Evolutionary conservation across 768 basidiomycete genomes (phyloP), one percentile per base, ranked within the genome.

Genomic region (Boletus edulis): DNA sequence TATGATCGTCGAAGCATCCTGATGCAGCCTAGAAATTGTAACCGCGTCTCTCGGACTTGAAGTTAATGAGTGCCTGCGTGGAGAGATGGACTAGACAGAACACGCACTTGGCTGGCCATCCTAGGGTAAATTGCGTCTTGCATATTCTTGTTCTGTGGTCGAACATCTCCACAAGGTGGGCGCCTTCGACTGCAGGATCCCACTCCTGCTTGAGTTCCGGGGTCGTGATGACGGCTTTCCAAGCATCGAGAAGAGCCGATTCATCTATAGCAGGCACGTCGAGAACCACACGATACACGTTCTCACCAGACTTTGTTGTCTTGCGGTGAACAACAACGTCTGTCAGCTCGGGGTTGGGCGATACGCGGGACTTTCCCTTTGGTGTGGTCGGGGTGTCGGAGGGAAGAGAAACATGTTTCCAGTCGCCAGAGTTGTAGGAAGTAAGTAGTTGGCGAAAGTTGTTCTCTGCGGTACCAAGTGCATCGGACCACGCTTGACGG

Each of bases 61-160:
- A 45, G n/a, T 14, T 14, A 22, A 52, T 61, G 34, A 62, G 55
- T 46, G 49, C 22, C 24, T 34, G 53, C 32, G 24, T 54, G 15
- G 37, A 6, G 18, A 57, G 20, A 57, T 6, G 41, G 34, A 22
- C 39, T 5, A 46, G 50, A 38, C 17, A 34, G 14, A 79, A 90
- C 63, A 80, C 92, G 65, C 67, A 96, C 94, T 88, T 94, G 53
- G 94, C 94, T 53, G 96, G 96, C 96, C 96, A 99, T 1, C 96
- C 96, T 11, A 99, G 73, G 8, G 86, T 86, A 68, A 92, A 98
- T 59, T 93, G 91, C 0, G 94, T 97, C 75, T 91, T 93, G 20
- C 82, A 81, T 65, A 99, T 88, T 56, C 94, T 77, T 9, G 93
- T 96, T 57, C 81, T 81, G 39, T 84, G 83, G 71, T 97, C 95